Conservation (phyloP, 345 rosid genomes). For the Bruguiera sexangula region DNA sequence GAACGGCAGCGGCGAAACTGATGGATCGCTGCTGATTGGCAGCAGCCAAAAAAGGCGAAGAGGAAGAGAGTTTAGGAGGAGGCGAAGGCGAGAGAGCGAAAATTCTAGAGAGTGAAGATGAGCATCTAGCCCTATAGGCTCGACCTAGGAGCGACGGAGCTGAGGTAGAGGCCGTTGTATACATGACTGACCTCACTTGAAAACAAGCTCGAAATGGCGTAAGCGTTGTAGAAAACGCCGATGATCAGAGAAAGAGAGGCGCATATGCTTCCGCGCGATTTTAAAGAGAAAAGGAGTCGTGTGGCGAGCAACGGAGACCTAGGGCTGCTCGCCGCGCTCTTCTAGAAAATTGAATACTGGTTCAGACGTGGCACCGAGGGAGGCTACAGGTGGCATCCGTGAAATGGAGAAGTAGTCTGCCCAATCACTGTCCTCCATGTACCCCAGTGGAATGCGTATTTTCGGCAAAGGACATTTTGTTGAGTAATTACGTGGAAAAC, state of each 20-base stretch:
- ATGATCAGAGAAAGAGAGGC: neutral
- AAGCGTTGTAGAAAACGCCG: neutral
- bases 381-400: neutral
- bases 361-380: neutral
- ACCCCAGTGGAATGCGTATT: neutral
- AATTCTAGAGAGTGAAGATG: slow-evolving; percentile 17
- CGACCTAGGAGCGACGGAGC: slow-evolving; percentile 55
- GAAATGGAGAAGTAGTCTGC: neutral
- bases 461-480: neutral
- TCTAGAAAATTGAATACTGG: slow-evolving; percentile 4
- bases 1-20: slow-evolving; percentile 43
- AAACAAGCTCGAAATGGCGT: neutral
- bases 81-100: neutral
- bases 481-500: neutral
- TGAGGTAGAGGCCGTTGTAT: slow-evolving; percentile 47
- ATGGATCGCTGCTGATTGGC: slow-evolving; percentile 43
- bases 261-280: neutral
- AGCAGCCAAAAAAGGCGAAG: slow-evolving; percentile 15
- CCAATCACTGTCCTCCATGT: neutral
- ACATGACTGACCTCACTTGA: slow-evolving; percentile 50
- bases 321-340: slow-evolving; percentile 18
- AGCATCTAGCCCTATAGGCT: slow-evolving; percentile 50
- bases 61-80: slow-evolving; percentile 12
- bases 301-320: slow-evolving; percentile 17
- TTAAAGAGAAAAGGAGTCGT: slow-evolving; percentile 5